Base-by-base conservation (phyloP, 2,329 filamentous ascomycete genomes). In the Trichoderma guizhouense region DNA sequence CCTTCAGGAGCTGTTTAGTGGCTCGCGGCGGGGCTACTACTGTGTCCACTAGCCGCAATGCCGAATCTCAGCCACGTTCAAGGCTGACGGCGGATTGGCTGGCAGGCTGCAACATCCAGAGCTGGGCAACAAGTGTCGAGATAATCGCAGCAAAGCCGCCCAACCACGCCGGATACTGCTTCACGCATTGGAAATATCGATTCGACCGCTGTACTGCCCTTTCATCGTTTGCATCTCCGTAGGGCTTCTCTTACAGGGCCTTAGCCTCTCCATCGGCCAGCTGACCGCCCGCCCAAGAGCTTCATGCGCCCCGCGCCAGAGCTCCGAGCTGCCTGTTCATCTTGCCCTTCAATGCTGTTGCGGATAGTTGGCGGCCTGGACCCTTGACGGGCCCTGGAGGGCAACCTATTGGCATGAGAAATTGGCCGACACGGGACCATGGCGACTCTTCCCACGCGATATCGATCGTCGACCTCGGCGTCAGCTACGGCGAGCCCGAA, bases 381-480 rank as follows among this genome's bases (percentile, higher is more conserved):
- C 80, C 81, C 80, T 80, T 81, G 79, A 81, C 74, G 77, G 79
- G 80, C 77, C 79, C 77, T 77, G 76, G 79, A 77, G 75, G 73
- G 74, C 75, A 64, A 68, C 71, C 71, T 75, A 68, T 72, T 78
- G 77, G 78, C 75, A 78, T 78, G 76, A 79, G 43, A 71, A 69
- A n/a, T 61, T 65, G 72, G 74, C 71, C 66, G 72, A 63, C 74
- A 72, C 57, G 73, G 72, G 73, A 86, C 78, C 78, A 89, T 89
- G 85, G 84, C 87, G 73, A 79, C 83, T 72, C 84, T 84, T 74
- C 82, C 85, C 71, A 84, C 88, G 79, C 86, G 89, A 73, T 89
- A 90, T 78, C 88, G 90, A 75, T 90, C 90, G 73, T 91, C 89
- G 72, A 92, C 89, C 55, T 88, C 88, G 72, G 84, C 88, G 73